Percentiles rank a stretch among this genome's conserved stretches.
These are phyloP conservation scores for Pythium coloratum DNA, from an alignment of 352 stramenopile species.

Conservation along the genomic window DNA sequence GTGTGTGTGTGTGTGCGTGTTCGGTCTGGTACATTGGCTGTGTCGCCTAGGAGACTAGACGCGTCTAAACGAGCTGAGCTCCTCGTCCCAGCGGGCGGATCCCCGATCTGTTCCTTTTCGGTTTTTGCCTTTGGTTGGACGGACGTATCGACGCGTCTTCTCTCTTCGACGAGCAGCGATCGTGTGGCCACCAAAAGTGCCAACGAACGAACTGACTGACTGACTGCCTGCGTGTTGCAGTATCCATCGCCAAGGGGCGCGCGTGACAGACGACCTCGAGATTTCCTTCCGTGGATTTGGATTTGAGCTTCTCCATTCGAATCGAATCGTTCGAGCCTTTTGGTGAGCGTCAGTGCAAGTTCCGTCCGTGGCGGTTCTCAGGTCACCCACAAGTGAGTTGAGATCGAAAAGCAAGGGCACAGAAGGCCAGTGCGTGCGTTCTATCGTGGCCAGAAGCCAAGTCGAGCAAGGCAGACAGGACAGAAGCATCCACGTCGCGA, in stretches of 20 bases:
- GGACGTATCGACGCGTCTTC: not conserved
- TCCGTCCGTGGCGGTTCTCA: not conserved
- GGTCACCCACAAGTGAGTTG: not conserved
- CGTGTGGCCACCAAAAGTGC: not conserved
- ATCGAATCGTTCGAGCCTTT: not conserved
- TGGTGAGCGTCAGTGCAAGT: not conserved
- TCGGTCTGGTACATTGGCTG: not conserved
- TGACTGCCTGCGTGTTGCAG: not conserved
- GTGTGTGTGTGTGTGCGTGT: not conserved
- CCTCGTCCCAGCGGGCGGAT: not conserved
- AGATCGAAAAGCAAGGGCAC: not conserved
- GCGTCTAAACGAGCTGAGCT: not conserved
- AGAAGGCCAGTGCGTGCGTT: not conserved
- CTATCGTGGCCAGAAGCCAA: not conserved
- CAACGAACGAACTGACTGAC: not conserved
- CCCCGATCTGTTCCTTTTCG: not conserved
- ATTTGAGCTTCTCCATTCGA: not conserved
- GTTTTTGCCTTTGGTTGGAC: not conserved
- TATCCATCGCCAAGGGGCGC: constrained; percentile 5
- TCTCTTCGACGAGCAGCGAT: not conserved
- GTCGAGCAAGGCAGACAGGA: not conserved
- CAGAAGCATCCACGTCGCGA: not conserved
- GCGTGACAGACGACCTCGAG: not conserved
- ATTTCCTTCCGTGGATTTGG: constrained; percentile 1
- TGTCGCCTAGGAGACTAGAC: not conserved